phyloP scores from a whole-genome alignment of 163 green algal genomes.

The Prototheca stagnorum region DNA sequence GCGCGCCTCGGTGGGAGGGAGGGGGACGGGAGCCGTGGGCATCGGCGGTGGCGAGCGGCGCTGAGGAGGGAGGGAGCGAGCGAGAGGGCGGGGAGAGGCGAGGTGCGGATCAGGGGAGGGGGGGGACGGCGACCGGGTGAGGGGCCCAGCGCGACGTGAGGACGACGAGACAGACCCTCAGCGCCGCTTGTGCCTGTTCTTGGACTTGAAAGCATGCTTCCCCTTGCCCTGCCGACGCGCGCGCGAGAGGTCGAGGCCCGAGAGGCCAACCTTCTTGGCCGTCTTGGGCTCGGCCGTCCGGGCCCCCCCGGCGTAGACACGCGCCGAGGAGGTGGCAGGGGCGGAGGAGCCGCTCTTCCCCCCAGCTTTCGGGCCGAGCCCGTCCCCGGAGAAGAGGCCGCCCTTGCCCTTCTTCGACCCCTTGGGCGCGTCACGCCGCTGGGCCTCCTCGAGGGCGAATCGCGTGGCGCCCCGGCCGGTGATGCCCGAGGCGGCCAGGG shows the following conservation, averaged over 20 bases:
- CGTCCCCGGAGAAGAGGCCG: slow-evolving; percentile 17
- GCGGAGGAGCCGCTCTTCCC: slow-evolving; percentile 4
- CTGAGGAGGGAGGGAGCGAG: too few relatives aligned
- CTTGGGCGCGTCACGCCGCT: slow-evolving; percentile 24
- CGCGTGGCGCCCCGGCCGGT: slow-evolving; percentile 27
- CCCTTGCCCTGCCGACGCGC: slow-evolving; percentile 49
- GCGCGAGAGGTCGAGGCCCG: slow-evolving; percentile 37
- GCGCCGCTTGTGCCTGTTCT: slow-evolving; percentile 53
- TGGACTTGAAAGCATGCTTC: slow-evolving; percentile 66
- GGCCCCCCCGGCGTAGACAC: slow-evolving; percentile 35
- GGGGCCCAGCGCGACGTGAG: too few relatives aligned
- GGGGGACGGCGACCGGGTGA: too few relatives aligned
- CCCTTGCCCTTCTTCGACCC: slow-evolving; percentile 20
- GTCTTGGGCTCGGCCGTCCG: slow-evolving; percentile 9
- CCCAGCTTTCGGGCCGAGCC: neutral
- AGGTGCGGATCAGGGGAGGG: too few relatives aligned
- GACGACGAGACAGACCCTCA: too few relatives aligned
- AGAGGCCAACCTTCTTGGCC: slow-evolving; percentile 10
- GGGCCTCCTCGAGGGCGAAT: slow-evolving; percentile 28
- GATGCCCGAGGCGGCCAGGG: slow-evolving; percentile 44
- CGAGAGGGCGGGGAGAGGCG: too few relatives aligned
- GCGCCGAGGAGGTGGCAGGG: too few relatives aligned
- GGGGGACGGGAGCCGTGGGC: too few relatives aligned
- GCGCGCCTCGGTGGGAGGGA: too few relatives aligned
- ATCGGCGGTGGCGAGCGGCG: too few relatives aligned